Conservation (phyloP, 2,329 filamentous ascomycete genomes). For the Aureobasidium sp. region DNA sequence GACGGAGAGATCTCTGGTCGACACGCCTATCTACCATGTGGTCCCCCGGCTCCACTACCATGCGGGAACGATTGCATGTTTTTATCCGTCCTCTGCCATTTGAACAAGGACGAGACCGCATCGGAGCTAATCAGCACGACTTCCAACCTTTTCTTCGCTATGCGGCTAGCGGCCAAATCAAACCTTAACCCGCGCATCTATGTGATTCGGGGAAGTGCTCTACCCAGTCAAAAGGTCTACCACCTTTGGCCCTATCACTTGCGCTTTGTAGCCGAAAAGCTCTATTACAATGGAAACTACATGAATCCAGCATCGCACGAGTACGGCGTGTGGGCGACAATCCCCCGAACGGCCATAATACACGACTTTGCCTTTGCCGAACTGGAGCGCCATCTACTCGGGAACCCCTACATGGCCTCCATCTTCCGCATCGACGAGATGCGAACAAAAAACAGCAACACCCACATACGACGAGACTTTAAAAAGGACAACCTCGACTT, state of each 20-base stretch:
- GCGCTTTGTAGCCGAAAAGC: neutral
- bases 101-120: neutral
- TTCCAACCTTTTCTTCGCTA: neutral
- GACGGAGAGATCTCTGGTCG: neutral
- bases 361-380: slow-evolving; percentile 1
- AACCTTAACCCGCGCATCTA: neutral
- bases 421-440: neutral
- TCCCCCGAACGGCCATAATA: neutral
- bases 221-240: neutral
- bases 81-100: neutral
- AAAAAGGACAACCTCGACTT: neutral
- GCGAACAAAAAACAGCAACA: neutral
- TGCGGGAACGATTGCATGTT: neutral
- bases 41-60: neutral
- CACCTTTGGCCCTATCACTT: neutral
- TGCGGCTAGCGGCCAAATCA: neutral
- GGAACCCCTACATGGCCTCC: neutral
- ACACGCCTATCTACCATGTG: neutral
- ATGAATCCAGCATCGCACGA: neutral
- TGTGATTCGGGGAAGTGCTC: neutral
- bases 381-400: neutral
- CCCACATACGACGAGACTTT: neutral
- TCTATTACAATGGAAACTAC: neutral
- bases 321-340: neutral
- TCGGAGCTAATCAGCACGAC: neutral